phyloP scores from a whole-genome alignment of 495 filamentous ascomycete genomes.

The Daldinia decipiens region DNA sequence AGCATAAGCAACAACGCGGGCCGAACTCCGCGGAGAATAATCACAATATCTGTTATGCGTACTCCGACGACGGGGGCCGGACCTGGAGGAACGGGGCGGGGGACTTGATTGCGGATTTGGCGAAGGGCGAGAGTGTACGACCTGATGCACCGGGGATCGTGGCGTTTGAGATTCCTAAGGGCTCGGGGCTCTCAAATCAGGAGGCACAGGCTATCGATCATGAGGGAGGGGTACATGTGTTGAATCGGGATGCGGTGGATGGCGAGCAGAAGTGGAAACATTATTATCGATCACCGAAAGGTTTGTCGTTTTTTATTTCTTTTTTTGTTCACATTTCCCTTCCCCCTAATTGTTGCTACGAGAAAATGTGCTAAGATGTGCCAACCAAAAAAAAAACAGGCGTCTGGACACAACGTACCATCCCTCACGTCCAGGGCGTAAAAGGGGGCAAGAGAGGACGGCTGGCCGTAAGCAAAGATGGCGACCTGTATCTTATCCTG shows the following conservation, averaged over 20 bases:
- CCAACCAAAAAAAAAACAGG: conserved; percentile 27
- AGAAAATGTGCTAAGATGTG: neutral
- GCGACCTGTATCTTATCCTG: conserved; percentile 52
- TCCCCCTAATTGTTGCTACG: neutral
- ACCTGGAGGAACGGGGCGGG: conserved; percentile 54
- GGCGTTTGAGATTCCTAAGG: conserved; percentile 55
- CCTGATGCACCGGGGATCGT: conserved; percentile 51
- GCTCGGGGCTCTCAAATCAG: conserved; percentile 58
- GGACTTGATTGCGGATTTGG: conserved; percentile 49
- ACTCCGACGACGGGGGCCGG: conserved; percentile 53
- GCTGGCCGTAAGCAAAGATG: conserved; percentile 49
- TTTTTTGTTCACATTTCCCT: neutral
- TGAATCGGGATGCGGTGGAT: conserved; percentile 54
- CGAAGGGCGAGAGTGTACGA: conserved; percentile 47
- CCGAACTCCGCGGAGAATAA: conserved; percentile 60
- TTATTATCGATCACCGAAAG: conserved; percentile 53
- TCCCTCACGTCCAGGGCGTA: conserved; percentile 45
- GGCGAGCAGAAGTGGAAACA: conserved; percentile 57
- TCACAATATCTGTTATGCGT: conserved; percentile 59
- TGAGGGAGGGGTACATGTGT: conserved; percentile 58
- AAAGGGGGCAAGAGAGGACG: conserved; percentile 50
- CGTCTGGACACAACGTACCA: conserved; percentile 44
- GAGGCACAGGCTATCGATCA: conserved; percentile 59
- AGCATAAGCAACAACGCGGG: conserved; percentile 58
- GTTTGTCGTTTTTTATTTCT: conserved; percentile 48